Conservation (phyloP, 2,329 filamentous ascomycete genomes). For the Hypocrella siamensis region DNA sequence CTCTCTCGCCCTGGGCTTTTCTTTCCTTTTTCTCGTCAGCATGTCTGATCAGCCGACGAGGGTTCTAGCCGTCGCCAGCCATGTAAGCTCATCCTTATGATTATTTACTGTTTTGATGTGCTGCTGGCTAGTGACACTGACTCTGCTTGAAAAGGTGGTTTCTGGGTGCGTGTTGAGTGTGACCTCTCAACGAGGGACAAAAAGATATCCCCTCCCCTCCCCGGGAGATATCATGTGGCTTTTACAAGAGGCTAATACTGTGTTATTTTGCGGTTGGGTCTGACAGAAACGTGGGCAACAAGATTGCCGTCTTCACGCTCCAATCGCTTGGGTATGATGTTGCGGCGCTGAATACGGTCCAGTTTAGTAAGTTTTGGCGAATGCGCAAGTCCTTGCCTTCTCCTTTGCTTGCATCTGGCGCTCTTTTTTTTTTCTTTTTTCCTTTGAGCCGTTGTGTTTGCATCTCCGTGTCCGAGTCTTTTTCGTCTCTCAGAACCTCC, state of each 20-base stretch:
- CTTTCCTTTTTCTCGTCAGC: not conserved
- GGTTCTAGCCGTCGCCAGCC: constrained; percentile 81
- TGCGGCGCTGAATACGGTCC: constrained; percentile 84
- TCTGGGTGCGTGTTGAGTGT: constrained; percentile 17
- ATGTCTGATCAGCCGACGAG: constrained; percentile 32
- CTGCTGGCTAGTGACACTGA: not conserved
- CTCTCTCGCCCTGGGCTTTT: not conserved
- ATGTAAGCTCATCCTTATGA: constrained; percentile 48
- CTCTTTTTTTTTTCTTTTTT: constrained; percentile 4
- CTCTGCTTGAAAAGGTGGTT: constrained; percentile 19
- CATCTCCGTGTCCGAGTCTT: too few relatives aligned
- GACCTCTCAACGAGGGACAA: not conserved
- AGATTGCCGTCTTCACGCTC: constrained; percentile 89
- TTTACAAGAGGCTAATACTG: too few relatives aligned
- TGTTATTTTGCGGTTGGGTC: too few relatives aligned
- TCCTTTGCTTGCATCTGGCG: too few relatives aligned
- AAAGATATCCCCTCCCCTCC: too few relatives aligned
- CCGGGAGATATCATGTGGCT: too few relatives aligned
- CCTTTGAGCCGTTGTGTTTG: not conserved
- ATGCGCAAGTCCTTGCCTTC: not conserved
- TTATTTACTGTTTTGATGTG: not conserved
- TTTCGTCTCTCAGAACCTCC: too few relatives aligned
- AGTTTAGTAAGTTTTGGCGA: constrained; percentile 62
- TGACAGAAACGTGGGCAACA: constrained; percentile 86
- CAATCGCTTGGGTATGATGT: constrained; percentile 90